These are phyloP conservation scores for Wakefieldia striispora DNA, from an alignment of 768 basidiomycete genomes.

Conservation along the genomic window DNA sequence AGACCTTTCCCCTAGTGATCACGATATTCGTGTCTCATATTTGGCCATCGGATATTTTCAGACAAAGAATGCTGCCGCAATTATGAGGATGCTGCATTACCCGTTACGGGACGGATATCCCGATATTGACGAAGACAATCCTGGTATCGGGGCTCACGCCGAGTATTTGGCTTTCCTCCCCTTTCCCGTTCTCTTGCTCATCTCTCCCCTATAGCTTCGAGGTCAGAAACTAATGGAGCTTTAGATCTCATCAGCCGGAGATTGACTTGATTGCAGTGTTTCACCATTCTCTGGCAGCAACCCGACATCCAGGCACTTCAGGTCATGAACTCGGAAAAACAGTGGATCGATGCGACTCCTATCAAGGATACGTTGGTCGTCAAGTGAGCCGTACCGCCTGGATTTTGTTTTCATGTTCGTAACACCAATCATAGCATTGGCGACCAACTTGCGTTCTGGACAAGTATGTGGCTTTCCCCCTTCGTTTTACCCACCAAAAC, in stretches of 20 bases:
- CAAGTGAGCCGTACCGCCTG: constrained; percentile 50
- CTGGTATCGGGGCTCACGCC: constrained; percentile 82
- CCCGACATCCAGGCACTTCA: constrained; percentile 76
- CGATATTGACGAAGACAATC: constrained; percentile 53
- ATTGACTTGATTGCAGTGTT: constrained; percentile 49
- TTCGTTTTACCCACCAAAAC: neutral
- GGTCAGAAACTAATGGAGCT: constrained; percentile 23
- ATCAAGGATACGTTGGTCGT: constrained; percentile 81
- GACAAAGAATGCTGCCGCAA: constrained; percentile 61
- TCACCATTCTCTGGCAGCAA: constrained; percentile 86
- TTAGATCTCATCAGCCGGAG: neutral
- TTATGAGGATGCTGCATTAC: constrained; percentile 71
- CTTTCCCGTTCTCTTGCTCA: neutral
- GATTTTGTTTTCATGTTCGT: constrained; percentile 14
- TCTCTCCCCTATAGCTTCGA: constrained; percentile 35
- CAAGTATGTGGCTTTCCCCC: constrained; percentile 55
- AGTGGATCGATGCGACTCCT: constrained; percentile 82
- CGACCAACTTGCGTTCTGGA: constrained; percentile 88
- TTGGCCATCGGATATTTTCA: constrained; percentile 19
- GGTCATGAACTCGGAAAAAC: constrained; percentile 69
- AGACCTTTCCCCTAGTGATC: neutral
- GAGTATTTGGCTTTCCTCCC: constrained; percentile 42
- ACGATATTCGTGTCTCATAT: neutral
- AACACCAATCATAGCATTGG: constrained; percentile 54
- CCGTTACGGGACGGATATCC: constrained; percentile 61